These are phyloP conservation scores for Neohortaea acidophila DNA, from an alignment of 495 filamentous ascomycete genomes.

Conservation along the genomic window DNA sequence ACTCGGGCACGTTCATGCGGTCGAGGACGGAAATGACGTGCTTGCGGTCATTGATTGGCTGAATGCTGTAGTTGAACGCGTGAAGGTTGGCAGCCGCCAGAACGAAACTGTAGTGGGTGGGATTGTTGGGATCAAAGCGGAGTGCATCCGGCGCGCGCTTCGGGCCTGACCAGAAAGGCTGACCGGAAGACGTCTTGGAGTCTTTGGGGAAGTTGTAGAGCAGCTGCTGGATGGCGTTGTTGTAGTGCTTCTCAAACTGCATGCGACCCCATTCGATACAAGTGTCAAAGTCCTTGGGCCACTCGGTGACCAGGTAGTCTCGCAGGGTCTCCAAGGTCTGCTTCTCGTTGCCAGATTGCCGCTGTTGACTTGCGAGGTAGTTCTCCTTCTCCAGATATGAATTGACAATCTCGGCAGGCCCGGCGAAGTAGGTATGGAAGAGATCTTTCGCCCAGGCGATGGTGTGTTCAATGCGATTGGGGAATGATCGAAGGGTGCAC, in stretches of 20 bases:
- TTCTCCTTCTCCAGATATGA: slow-evolving; percentile 83
- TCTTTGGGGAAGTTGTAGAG: slow-evolving; percentile 97
- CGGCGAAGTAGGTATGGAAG: slow-evolving; percentile 87
- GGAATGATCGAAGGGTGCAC: slow-evolving; percentile 96
- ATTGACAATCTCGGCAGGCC: slow-evolving; percentile 87
- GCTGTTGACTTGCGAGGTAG: slow-evolving; percentile 76
- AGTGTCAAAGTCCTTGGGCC: slow-evolving; percentile 85
- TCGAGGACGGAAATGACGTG: slow-evolving; percentile 67
- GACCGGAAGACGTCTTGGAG: slow-evolving; percentile 68
- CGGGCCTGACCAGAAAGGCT: slow-evolving; percentile 95
- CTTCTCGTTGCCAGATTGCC: slow-evolving; percentile 93
- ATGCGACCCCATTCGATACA: slow-evolving; percentile 87
- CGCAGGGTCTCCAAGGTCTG: slow-evolving; percentile 80
- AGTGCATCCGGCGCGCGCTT: slow-evolving; percentile 91
- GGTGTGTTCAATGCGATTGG: slow-evolving; percentile 96
- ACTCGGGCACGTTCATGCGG: slow-evolving; percentile 92
- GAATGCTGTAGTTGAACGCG: slow-evolving; percentile 95
- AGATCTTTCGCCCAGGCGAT: slow-evolving; percentile 96
- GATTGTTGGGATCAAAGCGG: slow-evolving; percentile 70
- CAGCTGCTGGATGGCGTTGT: slow-evolving; percentile 91
- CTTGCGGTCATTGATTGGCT: slow-evolving; percentile 53
- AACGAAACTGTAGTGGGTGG: slow-evolving; percentile 73
- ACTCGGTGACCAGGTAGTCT: slow-evolving; percentile 83
- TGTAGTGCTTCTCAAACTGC: slow-evolving; percentile 93
- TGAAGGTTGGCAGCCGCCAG: slow-evolving; percentile 83